These are phyloP conservation scores for Glebionis coronaria DNA, from an alignment of 129 eudicot genomes.

Conservation along the genomic window DNA sequence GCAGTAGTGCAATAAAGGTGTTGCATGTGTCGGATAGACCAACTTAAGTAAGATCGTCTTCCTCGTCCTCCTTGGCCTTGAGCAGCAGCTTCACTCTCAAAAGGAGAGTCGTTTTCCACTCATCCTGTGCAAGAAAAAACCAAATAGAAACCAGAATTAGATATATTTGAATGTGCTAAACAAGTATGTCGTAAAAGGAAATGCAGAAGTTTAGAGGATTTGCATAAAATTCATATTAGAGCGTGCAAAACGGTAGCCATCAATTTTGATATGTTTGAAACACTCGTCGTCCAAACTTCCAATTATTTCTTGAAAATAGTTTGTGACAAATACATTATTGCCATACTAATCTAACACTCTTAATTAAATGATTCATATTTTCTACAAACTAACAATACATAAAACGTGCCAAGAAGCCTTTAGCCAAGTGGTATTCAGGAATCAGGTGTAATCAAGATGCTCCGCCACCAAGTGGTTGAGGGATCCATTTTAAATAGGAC, in stretches of 20 bases:
- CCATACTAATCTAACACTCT: too few species aligned
- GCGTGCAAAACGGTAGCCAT: background rate
- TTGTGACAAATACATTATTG: too few species aligned
- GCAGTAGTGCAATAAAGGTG: conserved; percentile 1
- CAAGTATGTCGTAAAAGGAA: too few species aligned
- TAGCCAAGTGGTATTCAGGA: too few species aligned
- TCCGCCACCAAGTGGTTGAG: too few species aligned
- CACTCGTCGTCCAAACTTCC: too few species aligned
- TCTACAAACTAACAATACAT: too few species aligned
- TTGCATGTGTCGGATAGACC: background rate
- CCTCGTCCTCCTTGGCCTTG: conserved; percentile 85
- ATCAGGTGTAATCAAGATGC: too few species aligned
- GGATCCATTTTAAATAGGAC: too few species aligned
- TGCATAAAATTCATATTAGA: background rate
- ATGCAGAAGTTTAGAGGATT: background rate
- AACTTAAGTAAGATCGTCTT: conserved; percentile 82
- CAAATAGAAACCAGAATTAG: background rate
- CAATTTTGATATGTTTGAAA: background rate
- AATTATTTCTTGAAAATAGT: too few species aligned
- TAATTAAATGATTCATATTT: too few species aligned
- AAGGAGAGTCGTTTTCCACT: conserved; percentile 87
- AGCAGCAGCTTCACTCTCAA: conserved; percentile 85
- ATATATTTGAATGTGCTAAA: background rate
- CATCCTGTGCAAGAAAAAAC: conserved; percentile 40
- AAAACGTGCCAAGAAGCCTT: too few species aligned